Evolutionary conservation across 495 filamentous ascomycete species (phyloP), one percentile per base, ranked within the genome.

Genomic region (Collariella sp.): DNA sequence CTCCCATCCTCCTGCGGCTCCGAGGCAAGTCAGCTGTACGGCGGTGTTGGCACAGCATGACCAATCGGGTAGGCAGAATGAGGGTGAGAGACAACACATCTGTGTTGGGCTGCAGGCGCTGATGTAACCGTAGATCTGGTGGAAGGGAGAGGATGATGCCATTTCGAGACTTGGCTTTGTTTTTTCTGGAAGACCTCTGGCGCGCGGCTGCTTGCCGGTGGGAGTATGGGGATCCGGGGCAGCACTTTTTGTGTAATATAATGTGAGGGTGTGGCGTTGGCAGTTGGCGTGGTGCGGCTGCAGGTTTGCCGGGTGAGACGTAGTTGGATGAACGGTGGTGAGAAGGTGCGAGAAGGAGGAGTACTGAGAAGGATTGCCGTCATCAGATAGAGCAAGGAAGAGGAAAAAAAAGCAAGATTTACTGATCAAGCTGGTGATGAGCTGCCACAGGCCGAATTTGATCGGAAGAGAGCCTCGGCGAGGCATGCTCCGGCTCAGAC

Each of bases 181-280:
- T 33, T 9, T 20, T 53, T 58, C 39, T 50, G 50, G 56, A 58
- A 54, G 38, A 50, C 39, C 31, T 58, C 50, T 54, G 56, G 50
- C 50, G 56, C 38, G 49, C 49, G 40, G 50, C 44, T 58, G 49
- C 31, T 6, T 10, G 7, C 26, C 9, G 26, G 26, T 31, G 4
- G 26, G 26, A 9, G 26, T 31, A 31, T 31, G 26, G 26, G 9
- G 26, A 31, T 31, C 5, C 26, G 35, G 33, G 7, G 16, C 26
- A 2, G 19, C 10, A 6, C 53, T 51, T 41, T 15, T 38, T 46
- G 46, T 40, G 34, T 40, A 46, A 45, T 50, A 13, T 3, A 11
- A 33, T 46, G 38, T 10, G 19, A 35, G 38, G 16, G n/a, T 48
- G 52, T 47, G 44, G 52, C 16, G 22, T 38, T 39, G n/a, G 19